Conservation (phyloP, 176 grass and related monocot genomes). For the Avena insularis region DNA sequence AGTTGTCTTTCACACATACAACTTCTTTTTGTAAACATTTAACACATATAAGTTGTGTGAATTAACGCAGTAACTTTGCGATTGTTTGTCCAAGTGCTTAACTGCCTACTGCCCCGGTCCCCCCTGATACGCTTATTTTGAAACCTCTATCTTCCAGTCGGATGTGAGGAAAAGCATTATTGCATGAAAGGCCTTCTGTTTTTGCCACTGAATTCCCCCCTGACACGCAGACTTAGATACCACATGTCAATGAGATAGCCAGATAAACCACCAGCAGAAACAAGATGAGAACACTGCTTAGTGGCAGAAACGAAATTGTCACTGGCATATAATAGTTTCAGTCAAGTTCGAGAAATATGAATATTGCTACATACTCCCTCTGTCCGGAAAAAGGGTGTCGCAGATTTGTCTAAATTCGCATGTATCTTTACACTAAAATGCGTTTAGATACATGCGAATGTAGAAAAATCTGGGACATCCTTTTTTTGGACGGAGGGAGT, state of each 20-base stretch:
- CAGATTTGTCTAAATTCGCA: too few species aligned
- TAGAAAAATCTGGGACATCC: too few species aligned
- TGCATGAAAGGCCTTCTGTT: background rate
- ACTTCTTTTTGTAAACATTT: conserved; percentile 1
- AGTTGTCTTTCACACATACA: conserved; percentile 17
- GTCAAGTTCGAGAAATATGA: background rate
- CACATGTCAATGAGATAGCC: background rate
- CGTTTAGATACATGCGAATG: too few species aligned
- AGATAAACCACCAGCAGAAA: background rate
- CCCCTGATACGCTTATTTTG: too few species aligned
- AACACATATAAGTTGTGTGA: background rate
- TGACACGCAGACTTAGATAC: background rate
- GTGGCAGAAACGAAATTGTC: background rate
- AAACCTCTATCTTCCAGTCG: background rate
- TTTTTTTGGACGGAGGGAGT: too few species aligned
- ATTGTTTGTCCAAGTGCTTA: background rate
- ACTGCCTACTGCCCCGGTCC: background rate
- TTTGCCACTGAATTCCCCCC: background rate
- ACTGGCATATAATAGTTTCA: background rate
- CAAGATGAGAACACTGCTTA: background rate
- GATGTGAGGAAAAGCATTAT: conserved; percentile 23
- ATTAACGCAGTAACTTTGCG: background rate
- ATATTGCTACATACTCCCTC: background rate
- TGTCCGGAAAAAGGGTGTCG: too few species aligned
- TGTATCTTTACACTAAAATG: too few species aligned